phyloP scores from a whole-genome alignment of 139 green algal genomes.

The Eudorina sp. region DNA sequence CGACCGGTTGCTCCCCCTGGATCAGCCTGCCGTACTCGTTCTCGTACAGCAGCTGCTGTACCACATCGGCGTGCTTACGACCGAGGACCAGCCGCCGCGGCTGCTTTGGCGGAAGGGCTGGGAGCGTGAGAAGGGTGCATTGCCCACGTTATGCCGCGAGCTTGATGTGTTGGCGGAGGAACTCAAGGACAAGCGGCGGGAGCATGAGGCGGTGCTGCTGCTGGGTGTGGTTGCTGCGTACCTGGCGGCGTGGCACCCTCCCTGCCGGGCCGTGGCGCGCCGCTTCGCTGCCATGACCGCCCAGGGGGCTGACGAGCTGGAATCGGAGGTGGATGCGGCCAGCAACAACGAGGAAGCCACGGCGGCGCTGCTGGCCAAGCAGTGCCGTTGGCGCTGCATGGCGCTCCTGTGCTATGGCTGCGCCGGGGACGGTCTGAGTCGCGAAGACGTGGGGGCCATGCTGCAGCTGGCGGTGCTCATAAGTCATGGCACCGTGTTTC shows the following conservation, averaged over 20 bases:
- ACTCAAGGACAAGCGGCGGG: slow-evolving; percentile 49
- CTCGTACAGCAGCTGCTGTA: slow-evolving; percentile 63
- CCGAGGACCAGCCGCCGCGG: background rate
- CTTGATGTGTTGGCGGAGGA: slow-evolving; percentile 57
- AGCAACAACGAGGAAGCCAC: background rate
- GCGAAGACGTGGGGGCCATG: slow-evolving; percentile 42
- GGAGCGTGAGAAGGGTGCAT: slow-evolving; percentile 15
- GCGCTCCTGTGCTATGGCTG: slow-evolving; percentile 48
- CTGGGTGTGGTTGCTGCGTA: slow-evolving; percentile 64
- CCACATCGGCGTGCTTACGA: slow-evolving; percentile 44
- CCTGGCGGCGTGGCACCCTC: slow-evolving; percentile 43
- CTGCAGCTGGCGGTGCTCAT: slow-evolving; percentile 52
- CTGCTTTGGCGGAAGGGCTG: slow-evolving; percentile 1
- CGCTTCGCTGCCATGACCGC: slow-evolving; percentile 63
- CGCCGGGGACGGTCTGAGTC: background rate
- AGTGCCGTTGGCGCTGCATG: slow-evolving; percentile 45
- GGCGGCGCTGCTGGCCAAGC: slow-evolving; percentile 42
- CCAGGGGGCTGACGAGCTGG: slow-evolving; percentile 48
- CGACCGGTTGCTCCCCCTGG: slow-evolving; percentile 48
- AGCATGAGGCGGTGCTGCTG: slow-evolving; percentile 59
- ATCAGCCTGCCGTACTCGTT: slow-evolving; percentile 47
- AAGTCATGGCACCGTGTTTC: slow-evolving; percentile 57
- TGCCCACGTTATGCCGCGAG: too few species aligned
- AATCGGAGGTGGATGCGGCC: background rate
- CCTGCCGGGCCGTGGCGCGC: slow-evolving; percentile 25